Evolutionary conservation across 192 early-diverging fungal species (phyloP).

Genomic region (Gaertneriomyces sp.): DNA sequence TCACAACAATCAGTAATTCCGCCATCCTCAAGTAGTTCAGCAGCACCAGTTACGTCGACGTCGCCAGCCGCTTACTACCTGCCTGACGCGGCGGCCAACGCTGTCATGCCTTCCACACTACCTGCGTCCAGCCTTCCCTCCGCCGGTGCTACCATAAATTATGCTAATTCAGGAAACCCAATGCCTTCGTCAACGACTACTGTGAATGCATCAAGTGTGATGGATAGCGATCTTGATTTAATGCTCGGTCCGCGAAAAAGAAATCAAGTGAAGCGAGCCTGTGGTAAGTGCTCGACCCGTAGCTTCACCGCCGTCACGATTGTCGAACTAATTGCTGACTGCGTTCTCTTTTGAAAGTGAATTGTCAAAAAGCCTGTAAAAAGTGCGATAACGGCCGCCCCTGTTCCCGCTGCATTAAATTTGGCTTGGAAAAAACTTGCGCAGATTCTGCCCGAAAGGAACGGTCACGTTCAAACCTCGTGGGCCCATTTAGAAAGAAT

Average conservation of each 20-base stretch:
- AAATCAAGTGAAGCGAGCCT: conserved; percentile 85
- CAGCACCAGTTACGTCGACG: too few relatives aligned
- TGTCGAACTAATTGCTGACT: neutral
- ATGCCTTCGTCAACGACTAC: neutral
- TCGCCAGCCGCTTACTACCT: too few relatives aligned
- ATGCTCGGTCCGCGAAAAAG: conserved; percentile 45
- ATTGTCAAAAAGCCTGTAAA: conserved; percentile 87
- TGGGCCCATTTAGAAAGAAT: too few relatives aligned
- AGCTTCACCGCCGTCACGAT: neutral
- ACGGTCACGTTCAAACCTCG: neutral
- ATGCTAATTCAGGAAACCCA: too few relatives aligned
- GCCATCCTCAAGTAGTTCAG: too few relatives aligned
- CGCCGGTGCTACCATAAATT: too few relatives aligned
- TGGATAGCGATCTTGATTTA: neutral
- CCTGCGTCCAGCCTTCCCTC: too few relatives aligned
- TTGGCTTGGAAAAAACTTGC: conserved; percentile 66
- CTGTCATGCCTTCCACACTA: too few relatives aligned
- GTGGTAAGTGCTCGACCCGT: conserved; percentile 50
- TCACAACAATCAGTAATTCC: too few relatives aligned
- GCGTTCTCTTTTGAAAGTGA: conserved; percentile 33
- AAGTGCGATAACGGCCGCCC: conserved; percentile 83
- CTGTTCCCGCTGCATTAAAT: conserved; percentile 74
- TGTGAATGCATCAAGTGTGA: neutral
- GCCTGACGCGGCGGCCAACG: too few relatives aligned
- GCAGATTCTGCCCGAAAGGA: conserved; percentile 75